phyloP scores from a whole-genome alignment of 345 rosid genomes.

The Alliaria petiolata region DNA sequence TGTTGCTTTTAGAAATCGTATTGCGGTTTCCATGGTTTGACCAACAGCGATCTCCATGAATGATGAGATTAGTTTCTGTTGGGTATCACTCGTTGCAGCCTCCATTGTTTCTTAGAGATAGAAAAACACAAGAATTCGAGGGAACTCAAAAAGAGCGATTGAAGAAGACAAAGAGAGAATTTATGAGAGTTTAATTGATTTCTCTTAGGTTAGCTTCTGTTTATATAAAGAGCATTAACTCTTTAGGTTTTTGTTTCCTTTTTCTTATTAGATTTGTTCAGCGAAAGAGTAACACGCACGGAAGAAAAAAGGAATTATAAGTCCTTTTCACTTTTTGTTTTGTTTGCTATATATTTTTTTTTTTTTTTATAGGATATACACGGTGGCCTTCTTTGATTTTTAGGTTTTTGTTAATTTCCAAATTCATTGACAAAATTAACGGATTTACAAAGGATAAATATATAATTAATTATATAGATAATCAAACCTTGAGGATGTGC shows the following conservation, averaged over 20 bases:
- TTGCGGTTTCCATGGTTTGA: slow-evolving; percentile 64
- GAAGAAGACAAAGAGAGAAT: not conserved
- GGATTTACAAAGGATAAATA: no score
- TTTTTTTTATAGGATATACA: no score
- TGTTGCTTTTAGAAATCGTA: slow-evolving; percentile 53
- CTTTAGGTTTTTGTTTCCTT: not conserved
- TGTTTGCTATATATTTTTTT: no score
- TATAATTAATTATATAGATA: no score
- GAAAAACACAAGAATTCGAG: not conserved
- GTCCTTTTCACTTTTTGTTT: no score
- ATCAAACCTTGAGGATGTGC: no score
- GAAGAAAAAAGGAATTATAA: no score
- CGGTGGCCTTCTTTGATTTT: no score
- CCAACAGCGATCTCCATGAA: slow-evolving; percentile 80
- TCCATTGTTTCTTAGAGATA: not conserved
- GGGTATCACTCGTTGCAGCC: slow-evolving; percentile 6
- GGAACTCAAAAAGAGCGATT: not conserved
- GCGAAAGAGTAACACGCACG: no score
- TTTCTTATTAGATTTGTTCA: not conserved
- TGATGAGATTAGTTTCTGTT: slow-evolving; percentile 51
- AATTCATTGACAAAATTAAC: no score
- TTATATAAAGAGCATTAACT: not conserved
- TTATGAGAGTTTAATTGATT: not conserved
- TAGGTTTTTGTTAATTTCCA: no score
- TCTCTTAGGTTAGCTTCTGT: not conserved